Evolutionary conservation across 371 early-diverging fungal genomes (phyloP).

Genomic region (Mycotypha africana): DNA sequence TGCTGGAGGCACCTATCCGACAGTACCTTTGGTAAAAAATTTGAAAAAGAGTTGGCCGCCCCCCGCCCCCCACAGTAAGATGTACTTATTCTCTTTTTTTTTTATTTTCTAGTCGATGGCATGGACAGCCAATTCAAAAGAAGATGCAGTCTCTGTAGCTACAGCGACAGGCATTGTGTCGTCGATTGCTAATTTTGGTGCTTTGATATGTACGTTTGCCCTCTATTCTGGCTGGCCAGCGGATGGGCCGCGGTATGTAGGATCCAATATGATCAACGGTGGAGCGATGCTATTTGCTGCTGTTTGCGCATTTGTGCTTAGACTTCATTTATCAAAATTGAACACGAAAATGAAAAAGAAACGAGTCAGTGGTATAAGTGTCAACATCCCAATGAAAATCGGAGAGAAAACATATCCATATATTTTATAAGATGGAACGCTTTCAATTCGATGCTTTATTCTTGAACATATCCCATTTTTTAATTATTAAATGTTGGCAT

Average conservation of each 20-base stretch:
- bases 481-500: too few relatives aligned
- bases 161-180: slow-evolving; percentile 47
- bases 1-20: slow-evolving; percentile 44
- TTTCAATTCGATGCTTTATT: not conserved
- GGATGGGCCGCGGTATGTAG: slow-evolving; percentile 43
- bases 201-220: slow-evolving; percentile 41
- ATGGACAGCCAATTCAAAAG: slow-evolving; percentile 46
- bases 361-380: too few relatives aligned
- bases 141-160: slow-evolving; percentile 34
- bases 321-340: slow-evolving; percentile 17
- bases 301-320: slow-evolving; percentile 24
- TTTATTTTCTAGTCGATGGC: slow-evolving; percentile 52
- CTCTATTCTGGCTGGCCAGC: slow-evolving; percentile 44
- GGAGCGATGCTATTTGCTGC: slow-evolving; percentile 44
- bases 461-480: too few relatives aligned
- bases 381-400: too few relatives aligned
- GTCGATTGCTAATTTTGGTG: slow-evolving; percentile 44
- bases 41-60: not conserved
- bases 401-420: slow-evolving; percentile 15
- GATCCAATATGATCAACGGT: slow-evolving; percentile 46
- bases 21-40: slow-evolving; percentile 38
- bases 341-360: slow-evolving; percentile 30
- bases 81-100: too few relatives aligned
- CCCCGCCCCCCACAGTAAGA: too few relatives aligned
- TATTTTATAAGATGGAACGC: slow-evolving; percentile 10